Evolutionary conservation across 345 rosid genomes (phyloP), one percentile per base, ranked within the genome.

Genomic region (Eutrema japonicum): DNA sequence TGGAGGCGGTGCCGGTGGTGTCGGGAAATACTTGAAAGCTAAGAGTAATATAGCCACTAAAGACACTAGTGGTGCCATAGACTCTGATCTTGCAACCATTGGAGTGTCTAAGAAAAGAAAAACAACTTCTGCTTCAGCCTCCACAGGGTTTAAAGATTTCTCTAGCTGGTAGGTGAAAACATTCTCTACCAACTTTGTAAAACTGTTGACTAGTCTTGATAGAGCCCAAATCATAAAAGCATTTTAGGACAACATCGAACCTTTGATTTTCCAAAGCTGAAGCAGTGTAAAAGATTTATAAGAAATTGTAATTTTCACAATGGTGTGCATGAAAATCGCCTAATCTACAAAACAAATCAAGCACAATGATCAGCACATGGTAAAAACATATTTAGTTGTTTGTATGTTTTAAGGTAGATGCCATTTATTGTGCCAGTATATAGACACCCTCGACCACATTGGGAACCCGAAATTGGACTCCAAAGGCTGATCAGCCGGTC

Each of bases 351-450:
- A 60, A 59, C 8, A 59, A 51, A 65, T 46, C 43, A 48, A 41
- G 59, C 48, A 32, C 64, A 63, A 53, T 43, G 50, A 72, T 45
- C 58, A 50, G 35, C 2, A 16, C 10, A 51, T 9, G 57, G 50
- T 43, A 47, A 53, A 18, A 61, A 52, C 36, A 75, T 57, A 9
- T 27, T 22, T 49, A 22, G 40, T 10, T 59, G 43, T 41, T 0
- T 40, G 26, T 52, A 10, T 49, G 27, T 27, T 53, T 59, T n/a
- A 77, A 77, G 76, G 97, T 55, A 91, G 86, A 62, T 80, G 84
- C 99, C 99, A 95, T 78, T 84, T 95, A 71, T 82, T 83, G 57
- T 95, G 97, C 96, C 99, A 91, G 72, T 87, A 89, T 54, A 95
- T 89, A 7, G 96, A 95, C 30, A 91, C 96, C 71, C 97, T 87